Evolutionary conservation across 495 filamentous ascomycete species (phyloP), one percentile per base, ranked within the genome.

Genomic region (Neurospora terricola): DNA sequence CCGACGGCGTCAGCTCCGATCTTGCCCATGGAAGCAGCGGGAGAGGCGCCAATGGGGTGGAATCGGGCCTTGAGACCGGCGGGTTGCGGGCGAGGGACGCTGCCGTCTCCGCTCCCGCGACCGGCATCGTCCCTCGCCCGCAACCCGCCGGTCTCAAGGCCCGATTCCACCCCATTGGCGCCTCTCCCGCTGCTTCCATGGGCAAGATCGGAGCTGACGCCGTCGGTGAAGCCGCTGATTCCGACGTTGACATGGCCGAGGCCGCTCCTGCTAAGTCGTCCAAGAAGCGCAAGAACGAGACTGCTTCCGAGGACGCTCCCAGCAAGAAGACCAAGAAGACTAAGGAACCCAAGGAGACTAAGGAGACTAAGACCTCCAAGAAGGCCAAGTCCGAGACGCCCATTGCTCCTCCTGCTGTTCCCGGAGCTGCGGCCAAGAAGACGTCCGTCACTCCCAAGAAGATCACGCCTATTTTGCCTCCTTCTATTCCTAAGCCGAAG

Each of bases 231-330:
- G 70, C 77, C 18, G 76, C 81, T 4, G 79, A 80, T 27, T 72
- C 75, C 37, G 74, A 77, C 30, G 74, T 80, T 8, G 81, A 83
- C 42, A 80, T 82, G 79, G 48, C 23, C 5, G 74, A 76, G 40
- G 75, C 72, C 4, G 27, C 37, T 4, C 18, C 75, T 27, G 43
- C 75, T 4, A 34, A 34, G 37, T 73, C 43, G 10, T 72, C 76
- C n/a, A 82, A 80, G 73, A 88, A 88, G 77, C 85, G 86, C 70
- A 83, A 85, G 71, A 78, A 78, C 7, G 81, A 77, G 12, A 76
- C 78, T 0, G 82, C 82, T 2, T 69, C 76, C n/a, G 84, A 87
- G 7, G 79, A 82, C 7, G 79, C 74, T 30, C 76, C 80, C 0
- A 75, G 77, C 38, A 73, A 73, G 30, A 71, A 76, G 38, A 73